Percentiles rank a stretch among this genome's conserved stretches.
These are phyloP conservation scores for Mrakia blollopis DNA, from an alignment of 768 basidiomycete genomes.

Conservation along the genomic window DNA sequence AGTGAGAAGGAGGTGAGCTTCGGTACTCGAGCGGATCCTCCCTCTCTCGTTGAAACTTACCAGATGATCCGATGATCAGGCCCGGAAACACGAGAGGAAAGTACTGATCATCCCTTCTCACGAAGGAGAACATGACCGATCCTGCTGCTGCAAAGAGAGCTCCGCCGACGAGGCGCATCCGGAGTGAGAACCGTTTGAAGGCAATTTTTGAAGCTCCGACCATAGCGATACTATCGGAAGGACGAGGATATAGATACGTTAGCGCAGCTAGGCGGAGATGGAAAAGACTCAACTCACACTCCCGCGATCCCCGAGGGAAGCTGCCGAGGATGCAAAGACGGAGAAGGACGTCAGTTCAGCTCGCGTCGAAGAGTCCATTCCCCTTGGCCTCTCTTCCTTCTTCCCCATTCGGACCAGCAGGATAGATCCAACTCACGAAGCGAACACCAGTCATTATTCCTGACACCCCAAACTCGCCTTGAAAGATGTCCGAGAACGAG, in stretches of 20 bases:
- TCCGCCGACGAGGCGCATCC: background rate
- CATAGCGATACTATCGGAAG: background rate
- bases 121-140: constrained; percentile 9
- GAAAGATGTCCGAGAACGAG: background rate
- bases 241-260: background rate
- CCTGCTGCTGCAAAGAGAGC: background rate
- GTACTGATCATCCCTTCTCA: background rate
- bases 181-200: background rate
- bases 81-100: background rate
- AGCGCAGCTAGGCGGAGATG: background rate
- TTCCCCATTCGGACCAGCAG: too few species aligned
- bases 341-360: background rate
- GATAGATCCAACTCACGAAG: background rate
- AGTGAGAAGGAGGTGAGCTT: background rate
- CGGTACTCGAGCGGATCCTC: too few species aligned
- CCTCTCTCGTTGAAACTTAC: background rate
- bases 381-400: too few species aligned
- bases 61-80: background rate
- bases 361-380: background rate
- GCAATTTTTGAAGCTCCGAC: background rate
- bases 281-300: background rate
- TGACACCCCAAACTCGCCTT: background rate
- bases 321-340: background rate
- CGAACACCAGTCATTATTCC: background rate
- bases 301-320: background rate